These are phyloP conservation scores for Aspergillus puulaauensis DNA, from an alignment of 2,329 filamentous ascomycete genomes.

Conservation along the genomic window DNA sequence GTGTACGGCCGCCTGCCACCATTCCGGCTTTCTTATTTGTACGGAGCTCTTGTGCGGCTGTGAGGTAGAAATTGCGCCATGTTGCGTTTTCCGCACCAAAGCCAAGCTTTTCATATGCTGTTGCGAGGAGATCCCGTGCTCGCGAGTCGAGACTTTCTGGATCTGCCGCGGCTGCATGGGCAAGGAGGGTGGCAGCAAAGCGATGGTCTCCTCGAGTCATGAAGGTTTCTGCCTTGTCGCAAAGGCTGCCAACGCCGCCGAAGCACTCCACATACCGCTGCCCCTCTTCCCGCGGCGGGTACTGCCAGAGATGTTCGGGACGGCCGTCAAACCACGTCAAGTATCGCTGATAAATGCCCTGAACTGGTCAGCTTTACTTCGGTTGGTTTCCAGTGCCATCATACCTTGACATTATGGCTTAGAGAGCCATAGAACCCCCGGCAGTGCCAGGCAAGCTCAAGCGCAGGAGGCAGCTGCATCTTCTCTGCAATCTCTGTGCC, in stretches of 20 bases:
- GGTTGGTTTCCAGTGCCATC: not conserved
- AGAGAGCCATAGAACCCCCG: slow-evolving; percentile 41
- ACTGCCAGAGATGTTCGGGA: slow-evolving; percentile 38
- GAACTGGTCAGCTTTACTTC: not conserved
- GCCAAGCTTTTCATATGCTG: slow-evolving; percentile 35
- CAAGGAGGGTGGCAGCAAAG: slow-evolving; percentile 42
- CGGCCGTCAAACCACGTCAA: slow-evolving; percentile 37
- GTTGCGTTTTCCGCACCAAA: slow-evolving; percentile 41
- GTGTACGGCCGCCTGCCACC: not conserved
- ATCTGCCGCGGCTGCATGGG: slow-evolving; percentile 35
- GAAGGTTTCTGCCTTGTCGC: slow-evolving; percentile 30
- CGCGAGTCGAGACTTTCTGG: slow-evolving; percentile 11
- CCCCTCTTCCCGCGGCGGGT: slow-evolving; percentile 34
- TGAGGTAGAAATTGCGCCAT: slow-evolving; percentile 45
- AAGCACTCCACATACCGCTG: slow-evolving; percentile 38
- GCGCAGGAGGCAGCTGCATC: slow-evolving; percentile 32
- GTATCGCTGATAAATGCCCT: slow-evolving; percentile 34
- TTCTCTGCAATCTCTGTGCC: slow-evolving; percentile 43
- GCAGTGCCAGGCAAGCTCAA: slow-evolving; percentile 31
- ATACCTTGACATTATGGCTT: slow-evolving; percentile 41
- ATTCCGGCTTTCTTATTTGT: not conserved
- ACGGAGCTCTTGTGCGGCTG: slow-evolving; percentile 30
- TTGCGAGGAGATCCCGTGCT: slow-evolving; percentile 22
- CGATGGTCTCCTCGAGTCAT: slow-evolving; percentile 33
- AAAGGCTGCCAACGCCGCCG: slow-evolving; percentile 34